Base-by-base conservation (phyloP, 768 basidiomycete species). In the Tephrocybe sp. region DNA sequence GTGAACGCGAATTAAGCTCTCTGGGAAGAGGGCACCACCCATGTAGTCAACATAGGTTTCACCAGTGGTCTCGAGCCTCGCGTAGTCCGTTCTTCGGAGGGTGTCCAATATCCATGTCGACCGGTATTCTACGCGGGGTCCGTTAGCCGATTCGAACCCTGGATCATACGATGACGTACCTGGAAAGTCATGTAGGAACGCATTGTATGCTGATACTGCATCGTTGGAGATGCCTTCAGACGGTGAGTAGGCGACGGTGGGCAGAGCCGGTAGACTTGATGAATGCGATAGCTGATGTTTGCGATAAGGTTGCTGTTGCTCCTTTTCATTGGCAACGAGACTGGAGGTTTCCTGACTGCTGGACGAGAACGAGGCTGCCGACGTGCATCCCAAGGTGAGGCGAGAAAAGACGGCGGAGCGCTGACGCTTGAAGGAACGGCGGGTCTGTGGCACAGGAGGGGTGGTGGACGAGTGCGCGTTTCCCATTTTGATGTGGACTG, bases 21-120 rank as follows among this genome's bases (percentile, higher is more conserved):
- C 86, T 10, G 90, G 90, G 56, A 89, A 90, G 28, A 92, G 72
- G 0, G 87, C 80, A 20, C 87, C 89, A 25, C 90, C 90, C 88
- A 92, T 92, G 57, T 88, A 92, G 61, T 93, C 90, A 54, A 90
- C 85, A 53, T 92, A 92, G 8, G 84, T 86, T 70, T 91, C 88
- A 5, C 81, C 81, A 8, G 72, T 69, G 11, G 75, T 77, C 54
- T 84, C 80, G 37, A 88, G 72, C 45, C 86, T 70, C 4, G 72
- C 53, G 57, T 79, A 87, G 64, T 90, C 86, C 0, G 76, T 82
- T 56, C 77, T 73, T 42, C 86, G 80, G 14, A 89, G 75, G 0
- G 79, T 75, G 59, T 90, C 88, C 48, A 90, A 63, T 50, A 84
- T 84, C 83, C 85, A 86, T 6, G 87, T 88, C 14, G 72, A 72